Evolutionary conservation across 768 basidiomycete species (phyloP), one percentile per base, ranked within the genome.

Genomic region (Russula dissimulans): DNA sequence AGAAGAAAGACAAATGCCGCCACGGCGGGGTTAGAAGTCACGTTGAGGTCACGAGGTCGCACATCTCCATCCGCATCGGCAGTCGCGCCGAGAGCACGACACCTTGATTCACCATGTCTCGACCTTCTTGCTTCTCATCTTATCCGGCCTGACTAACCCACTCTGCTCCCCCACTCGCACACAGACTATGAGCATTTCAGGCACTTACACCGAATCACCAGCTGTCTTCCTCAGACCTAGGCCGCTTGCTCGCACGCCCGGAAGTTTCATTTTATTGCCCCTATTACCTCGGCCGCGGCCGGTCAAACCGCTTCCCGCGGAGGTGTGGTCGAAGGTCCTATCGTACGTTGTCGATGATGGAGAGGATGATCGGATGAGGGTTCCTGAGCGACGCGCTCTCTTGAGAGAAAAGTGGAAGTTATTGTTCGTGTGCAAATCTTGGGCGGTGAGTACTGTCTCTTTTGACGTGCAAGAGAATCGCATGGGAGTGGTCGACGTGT

Each of bases 241-340:
- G 59, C 87, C 85, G 1, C 84, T 83, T 65, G 85, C 82, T 43
- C 78, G 75, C 48, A 69, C 68, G 56, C 76, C 86, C 15, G 85
- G 87, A 48, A 76, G 76, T 34, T 76, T 91, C 32, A 70, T 86
- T 14, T 77, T 91, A 12, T 71, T 91, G 0, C 88, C 88, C 15
- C 77, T 91, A 17, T 77, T 90, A 12, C 87, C 86, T 12, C 69
- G 76, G 5, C 77, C 72, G 44, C 78, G 76, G 29, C 77, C 77
- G 17, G 63, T 78, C 50, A 81, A 78, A 62, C 73, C 81, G 32
- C 75, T 91, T 17, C 89, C 89, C 1, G 71, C 74, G 4, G 89
- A 91, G 73, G 68, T 91, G 62, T 91, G 89, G 89, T 73, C 77
- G 6, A 77, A 77, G 41, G 81, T 91, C 52, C 77, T 91, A 54